Base-by-base conservation (phyloP, 257 asterid genomes). In the Voacanga thouarsii region DNA sequence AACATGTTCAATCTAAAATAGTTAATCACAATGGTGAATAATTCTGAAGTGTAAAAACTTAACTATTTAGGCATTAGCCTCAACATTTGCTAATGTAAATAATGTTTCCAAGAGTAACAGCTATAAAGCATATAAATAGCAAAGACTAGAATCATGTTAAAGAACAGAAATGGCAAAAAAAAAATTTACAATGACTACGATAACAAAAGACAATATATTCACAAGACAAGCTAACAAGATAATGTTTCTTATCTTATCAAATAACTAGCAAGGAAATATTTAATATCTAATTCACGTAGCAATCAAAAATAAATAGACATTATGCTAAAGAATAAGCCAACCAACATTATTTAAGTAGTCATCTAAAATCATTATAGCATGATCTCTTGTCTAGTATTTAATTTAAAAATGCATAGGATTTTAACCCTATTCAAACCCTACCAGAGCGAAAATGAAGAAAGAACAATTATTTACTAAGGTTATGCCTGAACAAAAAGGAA, bases 321-420 rank as follows among this genome's bases (percentile, higher is more conserved):
- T 19, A 50, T 57, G 50, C 33, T 61, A 24, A 79, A 76, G 71
- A 60, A 80, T 65, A 19, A 24, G 23, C 56, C 50, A 56, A 85
- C 85, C 71, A 81, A 93, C 99, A 97, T 93, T 96, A 80, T 81
- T 92, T 57, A 87, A 55, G 85, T 96, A 96, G 88, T 96, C 92
- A 33, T 93, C 97, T 71, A 82, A 19, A 82, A 96, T 88, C 97
- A 96, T 96, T 76, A 96, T 80, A 68, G 99, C 98, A 87, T 90
- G 96, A 83, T 96, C 99, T 96, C 97, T 85, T 93, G 99, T 75
- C 99, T 98, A 63, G 92, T 90, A 84, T 84, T 96, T 80, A 96
- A 82, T 86, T 93, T 96, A 82, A 96, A 96, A 81, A 92, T 72
- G 71, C 94, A 95, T 82, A 96, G 65, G 75, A 89, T 85, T 50